Conservation (phyloP, 2,329 filamentous ascomycete species). For the Didymella sp. region DNA sequence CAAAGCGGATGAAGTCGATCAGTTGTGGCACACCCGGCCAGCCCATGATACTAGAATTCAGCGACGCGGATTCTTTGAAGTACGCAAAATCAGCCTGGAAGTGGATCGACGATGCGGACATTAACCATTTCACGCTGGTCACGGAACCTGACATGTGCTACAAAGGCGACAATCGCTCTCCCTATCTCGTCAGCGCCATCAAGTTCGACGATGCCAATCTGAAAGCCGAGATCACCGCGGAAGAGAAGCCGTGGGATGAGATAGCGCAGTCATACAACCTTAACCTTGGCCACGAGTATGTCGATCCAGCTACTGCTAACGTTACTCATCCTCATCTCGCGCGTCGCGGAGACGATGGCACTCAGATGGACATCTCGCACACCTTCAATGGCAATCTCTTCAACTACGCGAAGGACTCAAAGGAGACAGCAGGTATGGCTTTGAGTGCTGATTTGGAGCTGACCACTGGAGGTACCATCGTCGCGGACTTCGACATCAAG, state of each 20-base stretch:
- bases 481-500: slow-evolving; percentile 31
- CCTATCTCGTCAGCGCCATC: slow-evolving; percentile 31
- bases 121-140: slow-evolving; percentile 34
- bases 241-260: slow-evolving; percentile 30
- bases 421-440: slow-evolving; percentile 25
- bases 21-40: slow-evolving; percentile 24
- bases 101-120: slow-evolving; percentile 31
- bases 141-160: slow-evolving; percentile 35
- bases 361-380: slow-evolving; percentile 25
- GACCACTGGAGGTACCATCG: slow-evolving; percentile 26
- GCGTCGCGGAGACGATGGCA: slow-evolving; percentile 18
- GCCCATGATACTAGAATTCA: slow-evolving; percentile 27
- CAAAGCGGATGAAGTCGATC: slow-evolving; percentile 32
- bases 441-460: slow-evolving; percentile 29
- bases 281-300: slow-evolving; percentile 25
- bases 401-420: slow-evolving; percentile 28
- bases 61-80: slow-evolving; percentile 19
- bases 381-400: slow-evolving; percentile 27
- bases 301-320: slow-evolving; percentile 26
- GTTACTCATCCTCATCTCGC: slow-evolving; percentile 31
- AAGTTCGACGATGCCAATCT: slow-evolving; percentile 27
- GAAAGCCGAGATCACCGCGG: slow-evolving; percentile 24
- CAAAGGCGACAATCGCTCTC: slow-evolving; percentile 33
- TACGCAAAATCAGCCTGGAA: slow-evolving; percentile 32
- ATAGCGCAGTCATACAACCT: slow-evolving; percentile 26